Percentiles rank a stretch among this genome's conserved stretches.
phyloP scores from a whole-genome alignment of 768 basidiomycete genomes.

The Russula emetica region DNA sequence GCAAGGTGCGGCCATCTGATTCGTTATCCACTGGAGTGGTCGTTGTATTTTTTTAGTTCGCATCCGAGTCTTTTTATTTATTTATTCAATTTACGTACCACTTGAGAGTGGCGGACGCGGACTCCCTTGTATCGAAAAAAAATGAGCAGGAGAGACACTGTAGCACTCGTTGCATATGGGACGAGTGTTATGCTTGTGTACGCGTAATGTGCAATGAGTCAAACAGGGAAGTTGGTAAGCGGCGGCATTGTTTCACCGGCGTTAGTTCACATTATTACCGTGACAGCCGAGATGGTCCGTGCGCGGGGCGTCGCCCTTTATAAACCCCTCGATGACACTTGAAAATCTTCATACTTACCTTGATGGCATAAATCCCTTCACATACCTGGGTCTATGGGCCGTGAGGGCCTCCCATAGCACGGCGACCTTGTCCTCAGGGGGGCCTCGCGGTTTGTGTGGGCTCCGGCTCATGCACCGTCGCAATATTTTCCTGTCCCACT shows the following conservation, averaged over 20 bases:
- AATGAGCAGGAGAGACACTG: neutral
- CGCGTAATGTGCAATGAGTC: too few species aligned
- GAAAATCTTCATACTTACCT: constrained; percentile 31
- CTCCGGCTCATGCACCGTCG: constrained; percentile 74
- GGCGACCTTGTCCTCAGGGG: constrained; percentile 32
- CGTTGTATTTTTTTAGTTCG: neutral
- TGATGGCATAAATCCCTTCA: constrained; percentile 32
- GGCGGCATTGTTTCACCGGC: neutral
- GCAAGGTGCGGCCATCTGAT: constrained; percentile 46
- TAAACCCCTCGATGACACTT: neutral
- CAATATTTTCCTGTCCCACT: constrained; percentile 75
- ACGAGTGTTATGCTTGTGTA: neutral
- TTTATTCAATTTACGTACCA: neutral
- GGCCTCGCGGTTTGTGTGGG: constrained; percentile 38
- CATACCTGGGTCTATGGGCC: constrained; percentile 30
- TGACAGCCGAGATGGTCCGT: constrained; percentile 10
- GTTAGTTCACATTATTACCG: neutral
- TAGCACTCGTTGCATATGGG: neutral
- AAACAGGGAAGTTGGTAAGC: neutral
- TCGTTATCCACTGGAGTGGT: neutral
- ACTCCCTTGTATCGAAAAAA: neutral
- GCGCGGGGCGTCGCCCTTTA: neutral
- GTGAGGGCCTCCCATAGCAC: constrained; percentile 31
- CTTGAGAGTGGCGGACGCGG: neutral
- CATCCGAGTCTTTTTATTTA: neutral